These are phyloP conservation scores for Aquilaria yunnanensis DNA, from an alignment of 345 rosid genomes.

Conservation along the genomic window DNA sequence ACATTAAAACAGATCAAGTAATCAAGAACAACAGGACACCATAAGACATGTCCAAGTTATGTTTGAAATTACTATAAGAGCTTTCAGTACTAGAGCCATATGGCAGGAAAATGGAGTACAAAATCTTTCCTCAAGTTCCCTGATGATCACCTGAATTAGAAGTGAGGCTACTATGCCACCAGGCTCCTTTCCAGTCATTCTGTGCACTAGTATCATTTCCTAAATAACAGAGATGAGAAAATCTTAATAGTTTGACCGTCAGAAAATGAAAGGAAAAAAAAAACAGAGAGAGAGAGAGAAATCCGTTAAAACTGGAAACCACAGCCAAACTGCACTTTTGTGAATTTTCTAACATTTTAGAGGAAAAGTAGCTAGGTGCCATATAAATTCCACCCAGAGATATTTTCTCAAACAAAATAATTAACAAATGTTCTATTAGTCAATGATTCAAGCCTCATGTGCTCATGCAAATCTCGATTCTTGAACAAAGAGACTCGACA, in stretches of 20 bases:
- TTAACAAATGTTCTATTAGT: background rate
- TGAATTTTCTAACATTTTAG: too few species aligned
- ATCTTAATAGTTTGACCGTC: background rate
- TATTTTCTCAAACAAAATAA: background rate
- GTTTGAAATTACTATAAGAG: too few species aligned
- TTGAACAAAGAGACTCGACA: background rate
- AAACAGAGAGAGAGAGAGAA: background rate
- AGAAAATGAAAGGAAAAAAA: background rate
- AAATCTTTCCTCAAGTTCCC: too few species aligned
- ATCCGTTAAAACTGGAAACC: too few species aligned
- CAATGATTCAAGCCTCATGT: background rate
- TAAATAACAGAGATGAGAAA: conserved; percentile 18
- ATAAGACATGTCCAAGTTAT: too few species aligned
- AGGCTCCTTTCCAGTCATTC: conserved; percentile 94
- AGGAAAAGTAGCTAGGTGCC: background rate
- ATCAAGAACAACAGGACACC: background rate
- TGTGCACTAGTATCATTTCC: conserved; percentile 90
- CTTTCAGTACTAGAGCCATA: too few species aligned
- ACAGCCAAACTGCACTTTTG: too few species aligned
- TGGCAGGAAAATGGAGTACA: too few species aligned
- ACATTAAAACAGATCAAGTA: background rate
- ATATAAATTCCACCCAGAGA: background rate
- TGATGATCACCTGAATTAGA: conserved; percentile 50
- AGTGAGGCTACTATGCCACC: conserved; percentile 89
- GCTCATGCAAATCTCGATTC: background rate